Percentiles rank a stretch among this genome's conserved stretches.
phyloP scores from a whole-genome alignment of 1,284 basidiomycete genomes.

The Amylostereum areolatum region DNA sequence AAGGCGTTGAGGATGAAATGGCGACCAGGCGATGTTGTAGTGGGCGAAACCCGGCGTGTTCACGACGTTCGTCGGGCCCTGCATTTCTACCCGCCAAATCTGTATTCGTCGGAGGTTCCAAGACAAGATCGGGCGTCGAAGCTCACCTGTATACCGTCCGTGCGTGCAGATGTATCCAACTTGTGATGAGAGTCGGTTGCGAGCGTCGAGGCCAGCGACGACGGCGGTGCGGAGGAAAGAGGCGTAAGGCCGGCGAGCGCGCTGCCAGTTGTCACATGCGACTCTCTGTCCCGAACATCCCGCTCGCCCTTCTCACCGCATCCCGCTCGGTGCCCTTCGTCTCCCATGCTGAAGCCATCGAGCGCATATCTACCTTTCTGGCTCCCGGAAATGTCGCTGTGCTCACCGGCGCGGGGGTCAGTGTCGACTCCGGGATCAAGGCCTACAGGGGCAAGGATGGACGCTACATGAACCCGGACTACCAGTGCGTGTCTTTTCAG shows the following conservation, averaged over 20 bases:
- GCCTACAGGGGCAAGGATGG: constrained; percentile 84
- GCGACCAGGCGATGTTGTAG: constrained; percentile 86
- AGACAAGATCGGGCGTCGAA: no score
- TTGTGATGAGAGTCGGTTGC: background rate
- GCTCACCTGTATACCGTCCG: no score
- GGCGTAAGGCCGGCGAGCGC: constrained; percentile 6
- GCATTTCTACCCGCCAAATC: no score
- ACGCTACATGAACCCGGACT: constrained; percentile 86
- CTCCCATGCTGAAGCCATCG: constrained; percentile 49
- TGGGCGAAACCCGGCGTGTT: constrained; percentile 85
- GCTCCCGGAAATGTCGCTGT: constrained; percentile 62
- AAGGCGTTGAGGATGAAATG: constrained; percentile 78
- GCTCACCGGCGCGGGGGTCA: constrained; percentile 87
- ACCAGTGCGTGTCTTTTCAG: constrained; percentile 54
- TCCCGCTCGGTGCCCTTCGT: constrained; percentile 33
- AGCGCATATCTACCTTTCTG: constrained; percentile 65
- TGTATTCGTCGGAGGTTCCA: no score
- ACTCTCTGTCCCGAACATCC: constrained; percentile 77
- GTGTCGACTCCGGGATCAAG: constrained; percentile 87
- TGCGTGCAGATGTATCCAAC: no score
- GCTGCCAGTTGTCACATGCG: constrained; percentile 45
- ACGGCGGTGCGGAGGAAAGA: constrained; percentile 2
- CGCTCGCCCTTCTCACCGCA: constrained; percentile 44
- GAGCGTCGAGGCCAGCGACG: background rate
- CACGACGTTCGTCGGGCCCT: constrained; percentile 35